A percentile compares a stretch with the other conserved stretches of the same genome.
Conservation (phyloP, 176 grass and related monocot genomes). For the Rhipidocladum racemiflorum region DNA sequence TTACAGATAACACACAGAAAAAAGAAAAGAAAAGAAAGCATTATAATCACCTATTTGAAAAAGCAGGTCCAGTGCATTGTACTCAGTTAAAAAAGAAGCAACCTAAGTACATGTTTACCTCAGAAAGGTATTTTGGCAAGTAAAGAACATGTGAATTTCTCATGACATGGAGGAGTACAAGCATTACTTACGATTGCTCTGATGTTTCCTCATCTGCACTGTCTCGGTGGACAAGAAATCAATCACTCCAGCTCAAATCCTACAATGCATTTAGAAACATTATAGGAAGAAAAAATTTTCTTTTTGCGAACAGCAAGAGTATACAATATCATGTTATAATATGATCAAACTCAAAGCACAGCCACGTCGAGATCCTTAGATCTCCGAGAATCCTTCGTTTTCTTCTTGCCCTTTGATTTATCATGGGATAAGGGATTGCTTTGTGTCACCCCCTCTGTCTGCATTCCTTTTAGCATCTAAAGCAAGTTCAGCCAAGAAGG, state of each 20-base stretch:
- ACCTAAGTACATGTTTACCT: too few species aligned
- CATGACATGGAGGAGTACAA: too few species aligned
- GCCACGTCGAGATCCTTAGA: conserved; percentile 71
- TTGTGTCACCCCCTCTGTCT: conserved; percentile 54
- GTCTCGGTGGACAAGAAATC: conserved; percentile 35
- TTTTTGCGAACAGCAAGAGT: neutral
- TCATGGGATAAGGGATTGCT: conserved; percentile 68
- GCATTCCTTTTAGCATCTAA: conserved; percentile 79
- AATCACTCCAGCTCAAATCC: conserved; percentile 55
- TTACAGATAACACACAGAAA: too few species aligned
- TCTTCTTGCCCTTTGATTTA: conserved; percentile 89
- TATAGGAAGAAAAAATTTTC: conserved; percentile 36
- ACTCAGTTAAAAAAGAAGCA: too few species aligned
- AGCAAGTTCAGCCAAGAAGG: conserved; percentile 91
- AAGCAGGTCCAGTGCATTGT: too few species aligned
- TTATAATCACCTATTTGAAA: too few species aligned
- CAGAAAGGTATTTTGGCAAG: conserved; percentile 7
- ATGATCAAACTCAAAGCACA: conserved; percentile 9
- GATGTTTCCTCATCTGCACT: conserved; percentile 50
- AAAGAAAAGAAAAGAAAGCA: too few species aligned
- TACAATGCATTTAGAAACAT: conserved; percentile 40
- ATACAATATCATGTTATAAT: neutral
- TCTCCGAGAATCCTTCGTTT: conserved; percentile 68
- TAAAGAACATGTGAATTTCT: neutral
- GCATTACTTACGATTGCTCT: conserved; percentile 65